Evolutionary conservation across 164 flowering plant species (phyloP), one percentile per base, ranked within the genome.

Genomic region (Berberis thunbergii): DNA sequence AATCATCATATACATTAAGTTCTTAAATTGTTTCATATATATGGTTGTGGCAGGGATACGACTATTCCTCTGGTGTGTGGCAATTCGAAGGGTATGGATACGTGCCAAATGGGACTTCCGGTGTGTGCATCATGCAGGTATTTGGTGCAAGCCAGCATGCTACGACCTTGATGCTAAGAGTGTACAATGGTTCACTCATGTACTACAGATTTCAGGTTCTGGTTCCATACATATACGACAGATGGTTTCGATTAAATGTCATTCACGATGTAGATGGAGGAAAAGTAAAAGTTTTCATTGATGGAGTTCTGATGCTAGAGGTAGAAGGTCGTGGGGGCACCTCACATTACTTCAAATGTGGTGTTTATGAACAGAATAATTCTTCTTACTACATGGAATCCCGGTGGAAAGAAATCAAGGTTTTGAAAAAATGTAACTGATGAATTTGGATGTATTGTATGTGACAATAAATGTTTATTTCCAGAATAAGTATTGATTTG

Each of bases 371-470:
- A 2, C 78, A 74, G 43, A 40, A 59, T 6, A 38, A 70, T 39
- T 67, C 38, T 7, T 67, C 74, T 45, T n/a, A 49, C 11, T 69
- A 56, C 62, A 79, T 79, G 83, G 76, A 79, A 54, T 74, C 83
- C 6, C 76, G 74, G 3, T 79, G 83, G 82, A 79, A 61, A 68
- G 64, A 57, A 1, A 70, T 76, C 59, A 79, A 63, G 59, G 64
- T 79, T 49, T 65, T 76, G 1, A 74, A 9, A 48, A 48, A 48
- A 48, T 48, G 50, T 48, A 9, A 48, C 9, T 48, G 9, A 48
- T 48, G 26, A 26, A 26, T 26, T 26, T 26, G 26, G 26, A 26
- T 26, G 26, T 26, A 26, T 26, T 26, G 26, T 26, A 26, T 26
- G 26, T 26, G 26, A 26, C 26, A 26, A 26, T 26, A 26, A 26